Base-by-base conservation (phyloP, 169 alveolate genomes). In the Plasmodium ovale region DNA sequence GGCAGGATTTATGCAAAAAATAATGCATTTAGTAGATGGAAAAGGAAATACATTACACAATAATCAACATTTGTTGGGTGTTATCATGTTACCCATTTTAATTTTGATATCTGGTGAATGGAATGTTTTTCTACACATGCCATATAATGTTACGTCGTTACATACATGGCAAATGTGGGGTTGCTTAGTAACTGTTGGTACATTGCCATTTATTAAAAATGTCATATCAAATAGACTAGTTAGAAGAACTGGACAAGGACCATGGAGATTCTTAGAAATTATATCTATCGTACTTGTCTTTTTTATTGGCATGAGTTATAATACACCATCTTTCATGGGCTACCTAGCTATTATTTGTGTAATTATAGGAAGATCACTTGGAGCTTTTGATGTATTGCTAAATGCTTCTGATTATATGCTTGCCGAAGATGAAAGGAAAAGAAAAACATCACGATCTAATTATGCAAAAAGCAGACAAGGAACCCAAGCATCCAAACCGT, bases 171-270 rank as follows among this genome's bases (percentile, higher is more conserved):
- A 94, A 70, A 93, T 94, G 44, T 96, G 97, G 97, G 98, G 98
- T 1, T 97, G 98, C 84, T 88, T 97, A 72, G 92, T 96, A 62
- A 94, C 98, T 10, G 98, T 95, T 42, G 98, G 98, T 16, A 94
- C 98, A 12, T 92, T 97, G 23, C 98, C 98, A 1, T 96, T 97
- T 87, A 84, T 96, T 62, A 97, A 97, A 92, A 97, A 97, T 93
- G 96, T 96, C 19, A 96, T 97, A 27, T 95, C 98, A 35, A 97
- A 97, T 87, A 94, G 98, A 31, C 92, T 97, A 5, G 96, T 97
- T 88, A 94, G 98, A 67, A 93, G 96, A 62, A 96, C 98, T 10
- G 98, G 98, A n/a, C 98, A 97, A 77, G 98, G 97, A 51, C 98
- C 98, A 64, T 97, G 98, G 98, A 93, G 98, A 53, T 93, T 94